Percentiles rank a stretch among this genome's conserved stretches.
phyloP scores from a whole-genome alignment of 495 filamentous ascomycete genomes.

The Penicillium ochrochloron region DNA sequence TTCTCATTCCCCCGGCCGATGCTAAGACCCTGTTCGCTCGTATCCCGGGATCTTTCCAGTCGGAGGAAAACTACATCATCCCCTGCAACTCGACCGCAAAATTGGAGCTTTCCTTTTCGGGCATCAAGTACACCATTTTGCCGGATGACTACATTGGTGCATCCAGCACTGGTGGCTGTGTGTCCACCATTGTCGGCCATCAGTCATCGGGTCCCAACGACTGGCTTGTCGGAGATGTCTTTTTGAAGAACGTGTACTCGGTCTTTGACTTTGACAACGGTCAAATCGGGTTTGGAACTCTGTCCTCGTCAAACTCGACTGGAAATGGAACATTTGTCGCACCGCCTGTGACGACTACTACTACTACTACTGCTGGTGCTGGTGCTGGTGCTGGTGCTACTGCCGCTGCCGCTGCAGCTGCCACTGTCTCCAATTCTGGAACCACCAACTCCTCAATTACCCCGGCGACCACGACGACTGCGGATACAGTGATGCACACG shows the following conservation, averaged over 20 bases:
- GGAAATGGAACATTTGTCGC: conserved; percentile 26
- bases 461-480: conserved; percentile 3
- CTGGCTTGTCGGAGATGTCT: conserved; percentile 84
- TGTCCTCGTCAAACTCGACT: conserved; percentile 17
- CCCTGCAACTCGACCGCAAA: conserved; percentile 68
- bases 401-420: conserved; percentile 14
- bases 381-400: conserved; percentile 8
- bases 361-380: conserved; percentile 6
- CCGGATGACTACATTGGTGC: conserved; percentile 70
- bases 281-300: conserved; percentile 46
- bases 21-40: conserved; percentile 65
- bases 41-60: conserved; percentile 60
- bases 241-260: conserved; percentile 88
- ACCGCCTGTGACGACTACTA: conserved; percentile 18
- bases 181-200: conserved; percentile 64
- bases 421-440: neutral
- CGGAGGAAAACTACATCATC: conserved; percentile 63
- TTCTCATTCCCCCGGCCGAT: conserved; percentile 68
- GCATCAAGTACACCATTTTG: conserved; percentile 64
- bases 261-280: conserved; percentile 73
- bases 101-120: conserved; percentile 59
- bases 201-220: conserved; percentile 51
- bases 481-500: conserved; percentile 13
- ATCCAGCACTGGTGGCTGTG: conserved; percentile 53
- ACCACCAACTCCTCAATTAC: conserved; percentile 7